Evolutionary conservation across 208 protist genomes (phyloP), one percentile per base, ranked within the genome.

Genomic region (Herpetomonas tarakana): DNA sequence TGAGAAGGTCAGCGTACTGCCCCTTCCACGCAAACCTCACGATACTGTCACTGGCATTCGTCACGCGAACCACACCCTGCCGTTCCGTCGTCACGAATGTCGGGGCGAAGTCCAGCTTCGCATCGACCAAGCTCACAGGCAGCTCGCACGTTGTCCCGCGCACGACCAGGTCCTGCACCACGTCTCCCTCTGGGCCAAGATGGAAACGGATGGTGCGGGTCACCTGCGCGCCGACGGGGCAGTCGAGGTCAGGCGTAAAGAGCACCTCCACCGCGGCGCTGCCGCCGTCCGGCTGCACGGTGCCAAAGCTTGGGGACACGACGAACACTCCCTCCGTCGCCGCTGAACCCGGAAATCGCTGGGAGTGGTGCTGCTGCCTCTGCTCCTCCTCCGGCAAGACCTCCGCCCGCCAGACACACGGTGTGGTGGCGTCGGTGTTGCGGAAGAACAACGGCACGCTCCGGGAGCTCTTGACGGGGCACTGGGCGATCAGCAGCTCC

Each of bases 21-120:
- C 56, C 65, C 69, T 91, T 91, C 92, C 93, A 98, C 19, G 58
- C 52, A 71, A 93, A 98, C 41, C 75, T 21, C 27, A 97, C 61
- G 0, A 78, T 93, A 31, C 78, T 61, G 51, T 91, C 77, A 38
- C 85, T 94, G 35, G 91, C 57, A 76, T 98, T 98, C 39, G 67
- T 56, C 38, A 98, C 66, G 18, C 71, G 74, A 52, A 98, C 77
- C 3, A 93, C 79, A 18, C 59, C 53, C 76, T 96, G 88, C 27
- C 86, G 88, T 65, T 92, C 78, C 19, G 93, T 81, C 29, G 88
- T 91, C 27, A 98, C 94, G 76, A 93, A 98, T 1, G 93, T 98
- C 30, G 82, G 76, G 0, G 76, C 71, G 27, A 98, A 82, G 21
- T 64, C 56, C n/a, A 98, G 46, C 19, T 56, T 54, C 18, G 16